Percentiles rank a stretch among this genome's conserved stretches.
Evolutionary conservation across 305 asterid species (phyloP).

Genomic region (Fraxinus xanthoxyloides): DNA sequence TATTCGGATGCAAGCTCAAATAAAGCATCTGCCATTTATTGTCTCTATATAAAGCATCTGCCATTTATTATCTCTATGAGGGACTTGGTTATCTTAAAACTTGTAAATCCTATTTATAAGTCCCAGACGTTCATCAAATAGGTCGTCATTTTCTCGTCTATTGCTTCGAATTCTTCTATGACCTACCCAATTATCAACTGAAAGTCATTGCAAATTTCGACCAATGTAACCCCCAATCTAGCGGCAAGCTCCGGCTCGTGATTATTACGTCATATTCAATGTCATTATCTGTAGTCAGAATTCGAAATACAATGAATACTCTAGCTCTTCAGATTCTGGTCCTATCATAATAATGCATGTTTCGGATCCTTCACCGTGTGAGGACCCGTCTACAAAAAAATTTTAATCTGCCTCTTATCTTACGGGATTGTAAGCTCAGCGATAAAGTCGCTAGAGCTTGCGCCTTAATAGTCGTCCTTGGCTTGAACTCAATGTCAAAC

Average conservation of each 20-base stretch:
- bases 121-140: not conserved
- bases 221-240: not conserved
- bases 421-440: not conserved
- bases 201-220: not conserved
- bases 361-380: not conserved
- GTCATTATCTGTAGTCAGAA: not conserved
- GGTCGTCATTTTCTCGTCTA: too few species aligned
- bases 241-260: not conserved
- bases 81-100: not conserved
- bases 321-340: not conserved
- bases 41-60: too few species aligned
- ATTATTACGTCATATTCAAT: not conserved
- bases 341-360: not conserved
- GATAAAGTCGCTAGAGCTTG: not conserved
- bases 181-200: not conserved
- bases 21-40: not conserved
- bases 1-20: not conserved
- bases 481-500: not conserved
- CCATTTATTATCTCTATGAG: not conserved
- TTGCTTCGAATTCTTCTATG: not conserved
- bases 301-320: too few species aligned
- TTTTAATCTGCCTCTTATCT: too few species aligned
- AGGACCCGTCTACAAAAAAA: not conserved
- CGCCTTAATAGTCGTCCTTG: not conserved
- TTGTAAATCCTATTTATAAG: not conserved